Evolutionary conservation across 805 yeast genomes (phyloP), one percentile per base, ranked within the genome.

Genomic region (Yamadazyma paraphyllophila): DNA sequence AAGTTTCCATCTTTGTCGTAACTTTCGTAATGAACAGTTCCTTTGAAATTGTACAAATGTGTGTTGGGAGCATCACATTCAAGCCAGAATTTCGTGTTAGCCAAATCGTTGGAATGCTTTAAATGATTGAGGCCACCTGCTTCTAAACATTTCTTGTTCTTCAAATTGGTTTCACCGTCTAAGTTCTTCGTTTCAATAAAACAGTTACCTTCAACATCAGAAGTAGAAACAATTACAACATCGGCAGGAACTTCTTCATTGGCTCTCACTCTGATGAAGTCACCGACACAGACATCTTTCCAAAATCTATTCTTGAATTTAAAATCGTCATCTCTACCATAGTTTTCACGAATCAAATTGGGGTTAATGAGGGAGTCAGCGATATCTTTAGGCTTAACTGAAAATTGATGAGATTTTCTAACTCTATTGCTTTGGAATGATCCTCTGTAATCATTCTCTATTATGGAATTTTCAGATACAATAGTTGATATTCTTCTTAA

Each of bases 241-340:
- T 86, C 95, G 1, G 92, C 90, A 1, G 95, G 95, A 6, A 85
- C 75, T 66, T 85, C 92, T 58, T 86, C 94, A 58, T 86, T 82
- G 52, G 81, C 80, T 50, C 83, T 78, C 20, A 86, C 73, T 56
- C 91, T 71, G 20, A 86, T 74, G 40, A 86, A 69, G 55, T 86
- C 91, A 51, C 95, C 95, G 20, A 85, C 90, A 36, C 68, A 64
- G 30, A 86, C 78, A 54, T 78, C 80, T 62, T 85, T 85, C 94
- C 94, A 85, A 49, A 69, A 73, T 42, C 73, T 74, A 29, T 74
- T 74, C 48, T 65, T 66, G 59, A 80, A 80, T 2, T 72, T 63
- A 15, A 60, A 45, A 4, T 69, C 59, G 33, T 56, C 51, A 9
- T 59, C 64, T 25, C 61, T 58, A 14, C 61, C 62, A 17, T 44